Base-by-base conservation (phyloP, 2,329 filamentous ascomycete genomes). In the Aspergillus floridensis region DNA sequence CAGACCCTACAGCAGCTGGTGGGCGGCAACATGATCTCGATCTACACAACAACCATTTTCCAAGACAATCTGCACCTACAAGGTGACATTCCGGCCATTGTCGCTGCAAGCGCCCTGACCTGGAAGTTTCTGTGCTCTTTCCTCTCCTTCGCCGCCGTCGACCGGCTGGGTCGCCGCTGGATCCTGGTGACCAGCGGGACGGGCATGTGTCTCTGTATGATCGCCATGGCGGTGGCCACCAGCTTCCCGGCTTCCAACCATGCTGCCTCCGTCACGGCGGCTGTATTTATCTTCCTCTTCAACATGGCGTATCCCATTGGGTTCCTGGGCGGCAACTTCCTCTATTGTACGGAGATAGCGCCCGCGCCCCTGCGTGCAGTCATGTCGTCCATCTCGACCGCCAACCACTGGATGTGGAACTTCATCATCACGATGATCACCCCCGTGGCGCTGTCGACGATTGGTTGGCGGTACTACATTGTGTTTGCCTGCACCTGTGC, bases 361-460 rank as follows among this genome's bases (percentile, higher is more conserved):
- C 66, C 84, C 41, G 72, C 86, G 49, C 76, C 80, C 31, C 85
- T 84, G 38, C 80, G 84, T 59, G 84, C 81, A n/a, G 76, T 79
- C 29, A 66, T 66, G 61, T 82, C 84, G n/a, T 82, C 84, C 49
- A 86, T 87, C 66, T 86, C 86, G 1, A 75, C 87, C n/a, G 82
- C 82, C 2, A 88, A 85, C 0, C 81, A 85, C 70, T 85, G 83
- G 82, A 70, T 81, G 8, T 81, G 80, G 71, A 85, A 85, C 70
- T 87, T 87, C 70, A 75, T 87, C 64, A 83, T 88, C 32, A 86
- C 88, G 48, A 85, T 86, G 81, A 81, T 88, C 50, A 86, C 85
- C 0, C 86, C 86, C 0, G 79, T 83, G 3, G 82, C 84, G 4
- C 82, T 88, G 59, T 72, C 76, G 3, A 81, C 78, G 44, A 84